phyloP scores from a whole-genome alignment of 2,329 filamentous ascomycete species.

The Teratosphaeria pseudoeucalypti region DNA sequence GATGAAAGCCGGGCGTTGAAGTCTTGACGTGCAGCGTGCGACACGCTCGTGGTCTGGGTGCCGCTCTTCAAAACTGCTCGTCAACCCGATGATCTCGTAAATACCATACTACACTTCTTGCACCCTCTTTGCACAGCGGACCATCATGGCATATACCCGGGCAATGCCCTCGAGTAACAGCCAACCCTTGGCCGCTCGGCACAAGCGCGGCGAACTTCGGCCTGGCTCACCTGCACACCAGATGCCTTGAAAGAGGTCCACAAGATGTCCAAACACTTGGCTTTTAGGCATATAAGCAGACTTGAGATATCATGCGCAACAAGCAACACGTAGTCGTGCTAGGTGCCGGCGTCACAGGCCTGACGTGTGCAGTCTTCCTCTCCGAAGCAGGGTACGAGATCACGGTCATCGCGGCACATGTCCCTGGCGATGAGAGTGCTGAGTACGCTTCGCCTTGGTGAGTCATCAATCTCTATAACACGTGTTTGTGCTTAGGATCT shows the following conservation, averaged over 20 bases:
- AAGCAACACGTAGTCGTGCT: slow-evolving; percentile 3
- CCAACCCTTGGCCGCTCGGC: background rate
- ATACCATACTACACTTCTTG: background rate
- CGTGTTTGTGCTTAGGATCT: no score
- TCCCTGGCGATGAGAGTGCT: slow-evolving; percentile 32
- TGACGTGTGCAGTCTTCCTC: slow-evolving; percentile 36
- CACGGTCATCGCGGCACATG: slow-evolving; percentile 33
- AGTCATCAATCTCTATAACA: background rate
- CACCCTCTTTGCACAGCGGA: no score
- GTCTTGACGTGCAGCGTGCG: background rate
- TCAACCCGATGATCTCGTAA: background rate
- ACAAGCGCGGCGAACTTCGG: background rate
- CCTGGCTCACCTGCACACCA: background rate
- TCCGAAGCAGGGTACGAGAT: slow-evolving; percentile 32
- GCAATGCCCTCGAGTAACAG: no score
- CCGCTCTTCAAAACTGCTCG: background rate
- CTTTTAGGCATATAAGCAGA: background rate
- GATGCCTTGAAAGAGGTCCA: background rate
- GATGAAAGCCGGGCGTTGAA: background rate
- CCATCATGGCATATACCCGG: background rate
- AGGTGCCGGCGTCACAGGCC: slow-evolving; percentile 37
- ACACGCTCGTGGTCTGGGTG: background rate
- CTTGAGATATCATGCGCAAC: background rate
- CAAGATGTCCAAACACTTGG: background rate
- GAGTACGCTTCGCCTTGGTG: slow-evolving; percentile 38